phyloP scores from a whole-genome alignment of 495 filamentous ascomycete genomes.

The Friedmanniomyces simplex region DNA sequence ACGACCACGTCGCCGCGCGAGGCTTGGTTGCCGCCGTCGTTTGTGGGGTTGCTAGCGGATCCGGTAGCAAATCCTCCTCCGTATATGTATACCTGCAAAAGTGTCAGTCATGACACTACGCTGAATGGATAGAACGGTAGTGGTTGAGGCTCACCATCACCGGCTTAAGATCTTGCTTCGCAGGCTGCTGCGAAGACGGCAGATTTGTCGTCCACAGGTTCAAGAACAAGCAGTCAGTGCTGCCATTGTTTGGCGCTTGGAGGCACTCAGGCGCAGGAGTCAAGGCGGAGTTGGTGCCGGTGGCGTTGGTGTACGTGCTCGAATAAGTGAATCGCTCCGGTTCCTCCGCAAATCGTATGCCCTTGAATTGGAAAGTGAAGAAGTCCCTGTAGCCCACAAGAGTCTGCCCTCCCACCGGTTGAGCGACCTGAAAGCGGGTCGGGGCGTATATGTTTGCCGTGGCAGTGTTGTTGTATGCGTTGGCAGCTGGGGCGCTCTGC shows the following conservation, averaged over 20 bases:
- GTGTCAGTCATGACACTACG: neutral
- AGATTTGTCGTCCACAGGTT: slow-evolving; percentile 34
- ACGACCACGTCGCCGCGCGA: slow-evolving; percentile 39
- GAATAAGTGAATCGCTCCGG: slow-evolving; percentile 32
- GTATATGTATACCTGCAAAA: slow-evolving; percentile 24
- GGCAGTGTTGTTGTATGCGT: neutral
- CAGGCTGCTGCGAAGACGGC: slow-evolving; percentile 22
- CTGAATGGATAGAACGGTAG: neutral
- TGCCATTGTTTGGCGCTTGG: slow-evolving; percentile 21
- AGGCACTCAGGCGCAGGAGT: slow-evolving; percentile 9
- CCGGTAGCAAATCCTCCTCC: slow-evolving; percentile 32
- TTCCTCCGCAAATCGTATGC: slow-evolving; percentile 34
- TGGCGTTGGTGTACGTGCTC: slow-evolving; percentile 19
- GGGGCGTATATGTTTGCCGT: slow-evolving; percentile 5
- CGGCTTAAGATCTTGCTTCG: slow-evolving; percentile 14
- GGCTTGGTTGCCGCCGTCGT: slow-evolving; percentile 36
- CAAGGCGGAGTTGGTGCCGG: slow-evolving; percentile 25
- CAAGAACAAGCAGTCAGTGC: slow-evolving; percentile 34
- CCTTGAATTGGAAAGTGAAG: slow-evolving; percentile 34
- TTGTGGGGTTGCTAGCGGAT: slow-evolving; percentile 31
- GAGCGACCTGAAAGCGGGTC: slow-evolving; percentile 13
- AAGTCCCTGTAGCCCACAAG: slow-evolving; percentile 34
- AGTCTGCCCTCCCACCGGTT: slow-evolving; percentile 12
- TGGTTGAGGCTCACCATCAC: slow-evolving; percentile 26
- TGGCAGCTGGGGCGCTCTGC: slow-evolving; percentile 17